phyloP scores from a whole-genome alignment of 345 rosid genomes.

The Excoecaria agallocha region DNA sequence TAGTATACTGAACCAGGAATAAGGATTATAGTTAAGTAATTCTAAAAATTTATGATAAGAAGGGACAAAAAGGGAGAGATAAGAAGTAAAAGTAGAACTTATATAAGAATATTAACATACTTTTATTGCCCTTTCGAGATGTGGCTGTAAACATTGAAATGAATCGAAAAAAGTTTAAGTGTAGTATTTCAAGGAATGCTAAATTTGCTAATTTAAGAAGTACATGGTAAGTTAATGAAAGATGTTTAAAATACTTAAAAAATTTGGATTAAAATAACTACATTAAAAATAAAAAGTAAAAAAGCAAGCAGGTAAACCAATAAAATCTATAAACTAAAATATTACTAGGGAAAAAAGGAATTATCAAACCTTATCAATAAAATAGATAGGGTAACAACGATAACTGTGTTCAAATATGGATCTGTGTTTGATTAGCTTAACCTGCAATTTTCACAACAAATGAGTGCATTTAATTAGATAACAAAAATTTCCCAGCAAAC shows the following conservation, averaged over 20 bases:
- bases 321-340: neutral
- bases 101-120: conserved; percentile 28
- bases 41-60: neutral
- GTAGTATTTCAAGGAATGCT: neutral
- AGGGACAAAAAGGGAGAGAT: neutral
- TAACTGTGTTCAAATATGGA: conserved; percentile 47
- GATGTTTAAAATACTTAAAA: neutral
- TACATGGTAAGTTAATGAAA: neutral
- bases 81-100: neutral
- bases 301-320: neutral
- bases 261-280: neutral
- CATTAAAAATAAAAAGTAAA: neutral
- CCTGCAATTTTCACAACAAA: conserved; percentile 33
- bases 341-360: neutral
- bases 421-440: conserved; percentile 16
- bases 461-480: neutral
- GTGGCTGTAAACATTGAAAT: conserved; percentile 17
- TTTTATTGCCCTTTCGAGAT: conserved; percentile 66
- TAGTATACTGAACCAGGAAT: neutral
- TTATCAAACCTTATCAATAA: conserved; percentile 52
- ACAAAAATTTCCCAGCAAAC: neutral
- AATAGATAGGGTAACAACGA: conserved; percentile 63
- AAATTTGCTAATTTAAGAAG: neutral
- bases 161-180: conserved; percentile 4
- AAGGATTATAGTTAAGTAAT: neutral